Evolutionary conservation across 345 rosid species (phyloP).

Genomic region (Boechera stricta): DNA sequence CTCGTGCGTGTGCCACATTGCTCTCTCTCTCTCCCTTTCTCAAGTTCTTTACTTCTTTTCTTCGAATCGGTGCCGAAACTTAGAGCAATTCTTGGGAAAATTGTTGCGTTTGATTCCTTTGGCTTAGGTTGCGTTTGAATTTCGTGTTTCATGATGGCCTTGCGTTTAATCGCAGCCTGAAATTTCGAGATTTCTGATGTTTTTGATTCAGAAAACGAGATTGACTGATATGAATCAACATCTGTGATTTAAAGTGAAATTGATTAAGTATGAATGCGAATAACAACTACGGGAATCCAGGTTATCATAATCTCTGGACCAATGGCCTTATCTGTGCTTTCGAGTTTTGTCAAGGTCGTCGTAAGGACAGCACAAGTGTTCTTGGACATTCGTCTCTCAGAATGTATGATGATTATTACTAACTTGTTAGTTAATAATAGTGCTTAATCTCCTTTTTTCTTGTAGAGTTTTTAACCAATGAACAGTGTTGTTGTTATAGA

Average conservation of each 20-base stretch:
- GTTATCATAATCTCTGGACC: constrained; percentile 53
- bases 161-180: neutral
- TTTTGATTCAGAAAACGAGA: constrained; percentile 21
- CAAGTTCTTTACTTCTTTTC: neutral
- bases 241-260: neutral
- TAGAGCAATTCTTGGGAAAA: neutral
- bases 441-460: neutral
- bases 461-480: constrained; percentile 14
- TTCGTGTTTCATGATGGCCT: neutral
- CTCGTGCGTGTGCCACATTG: too few relatives aligned
- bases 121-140: neutral
- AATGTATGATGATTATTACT: constrained; percentile 31
- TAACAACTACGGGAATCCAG: constrained; percentile 29
- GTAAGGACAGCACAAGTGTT: constrained; percentile 38
- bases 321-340: constrained; percentile 69
- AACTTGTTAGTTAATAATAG: neutral
- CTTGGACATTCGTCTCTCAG: neutral
- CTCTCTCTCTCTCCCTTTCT: neutral
- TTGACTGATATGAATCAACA: neutral
- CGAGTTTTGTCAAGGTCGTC: constrained; percentile 49
- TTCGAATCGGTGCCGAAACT: constrained; percentile 26
- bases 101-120: constrained; percentile 5
- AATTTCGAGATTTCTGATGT: neutral
- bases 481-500: constrained; percentile 36
- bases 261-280: constrained; percentile 38